Conservation (phyloP, 225 moss, liverwort and hornwort genomes). For the Rhytidiadelphus loreus region DNA sequence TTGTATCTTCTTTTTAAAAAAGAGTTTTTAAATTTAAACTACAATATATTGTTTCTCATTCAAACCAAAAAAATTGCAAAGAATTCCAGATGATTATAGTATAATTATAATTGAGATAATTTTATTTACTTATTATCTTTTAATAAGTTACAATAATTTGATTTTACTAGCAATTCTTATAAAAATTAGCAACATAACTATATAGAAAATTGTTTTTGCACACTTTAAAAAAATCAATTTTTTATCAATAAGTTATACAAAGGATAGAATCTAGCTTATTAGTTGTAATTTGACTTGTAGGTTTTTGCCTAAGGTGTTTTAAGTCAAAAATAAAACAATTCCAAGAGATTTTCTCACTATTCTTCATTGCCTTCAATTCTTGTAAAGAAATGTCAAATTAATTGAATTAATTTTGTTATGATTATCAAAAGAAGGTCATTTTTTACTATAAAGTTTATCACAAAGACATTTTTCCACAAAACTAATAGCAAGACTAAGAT, state of each 20-base stretch:
- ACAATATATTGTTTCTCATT: background rate
- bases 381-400: background rate
- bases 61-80: background rate
- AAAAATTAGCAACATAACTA: background rate
- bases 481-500: background rate
- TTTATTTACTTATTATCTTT: background rate
- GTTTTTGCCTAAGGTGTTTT: background rate
- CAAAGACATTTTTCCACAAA: background rate
- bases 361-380: background rate
- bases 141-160: background rate
- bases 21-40: background rate
- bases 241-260: background rate
- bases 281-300: background rate
- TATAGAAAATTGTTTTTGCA: background rate
- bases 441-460: background rate
- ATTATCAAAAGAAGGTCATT: background rate
- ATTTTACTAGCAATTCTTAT: fast-evolving
- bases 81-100: background rate
- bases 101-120: background rate
- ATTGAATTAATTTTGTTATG: background rate
- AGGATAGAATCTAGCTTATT: background rate
- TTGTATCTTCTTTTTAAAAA: background rate
- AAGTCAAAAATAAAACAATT: background rate
- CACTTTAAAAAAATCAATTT: background rate
- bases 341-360: background rate